Base-by-base conservation (phyloP, 805 yeast species). In the Pichia gijzeniarum region DNA sequence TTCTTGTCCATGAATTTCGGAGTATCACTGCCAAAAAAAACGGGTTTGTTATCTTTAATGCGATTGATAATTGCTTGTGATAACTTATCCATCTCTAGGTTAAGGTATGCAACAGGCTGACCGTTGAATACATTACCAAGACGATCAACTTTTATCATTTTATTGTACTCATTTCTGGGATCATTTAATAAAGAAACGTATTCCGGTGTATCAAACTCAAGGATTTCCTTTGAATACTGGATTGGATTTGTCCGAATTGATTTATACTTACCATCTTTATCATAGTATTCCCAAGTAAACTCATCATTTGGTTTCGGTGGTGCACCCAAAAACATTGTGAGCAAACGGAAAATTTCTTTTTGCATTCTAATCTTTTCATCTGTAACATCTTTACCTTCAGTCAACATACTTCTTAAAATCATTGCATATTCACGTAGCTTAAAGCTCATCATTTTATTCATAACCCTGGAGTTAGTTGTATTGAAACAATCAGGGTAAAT, bases 21-120 rank as follows among this genome's bases (percentile, higher is more conserved):
- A n/a, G 90, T 86, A 62, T 87, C 95, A 16, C 90, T 81, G 12
- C 95, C 95, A 59, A 87, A 88, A 69, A 87, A 88, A 6, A 88
- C 86, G 0, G 95, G 83, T 67, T 83, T 83, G 64, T 85, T 80
- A 49, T 70, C 71, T 65, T 82, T 74, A 58, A 87, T 74, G 65
- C 87, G 77, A 56, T 76, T 73, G 33, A 85, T 77, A 25, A 86
- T 85, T 40, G 80, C 71, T 28, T 71, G 57, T 38, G 87, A 77
- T 45, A 87, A 67, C 8, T 68, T 68, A 16, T 74, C 74, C 48
- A 81, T 74, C 35, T 79, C 80, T 44, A 79, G 70, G 62, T 87
- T 87, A 56, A 87, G 72, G 60, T 87, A 87, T 38, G 75, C 70
- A 30, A 86, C 87, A 32, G 76, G 77, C 53, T 76, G 76, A n/a